phyloP scores from a whole-genome alignment of 208 protist species.

The Acanthamoeba triangularis region DNA sequence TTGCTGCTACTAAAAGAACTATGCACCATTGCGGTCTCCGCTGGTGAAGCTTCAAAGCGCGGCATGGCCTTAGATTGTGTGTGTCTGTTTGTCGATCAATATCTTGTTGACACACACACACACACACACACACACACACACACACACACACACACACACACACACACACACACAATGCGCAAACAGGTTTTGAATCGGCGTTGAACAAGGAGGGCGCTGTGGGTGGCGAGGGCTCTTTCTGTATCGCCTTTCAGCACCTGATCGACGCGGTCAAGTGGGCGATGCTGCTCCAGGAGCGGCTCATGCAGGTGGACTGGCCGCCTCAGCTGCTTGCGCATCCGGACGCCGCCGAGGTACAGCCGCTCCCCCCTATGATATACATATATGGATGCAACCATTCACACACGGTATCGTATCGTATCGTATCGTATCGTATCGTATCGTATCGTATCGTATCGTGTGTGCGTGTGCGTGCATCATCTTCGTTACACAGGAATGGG shows the following conservation, averaged over 20 bases:
- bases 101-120: too few species aligned
- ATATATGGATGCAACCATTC: too few species aligned
- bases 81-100: not conserved
- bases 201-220: not conserved
- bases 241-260: conserved; percentile 72
- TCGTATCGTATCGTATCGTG: not conserved
- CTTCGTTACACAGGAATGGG: not conserved
- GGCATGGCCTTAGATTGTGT: too few species aligned
- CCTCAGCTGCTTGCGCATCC: not conserved
- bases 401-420: too few species aligned
- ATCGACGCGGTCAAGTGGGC: conserved; percentile 54
- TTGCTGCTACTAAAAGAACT: too few species aligned
- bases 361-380: not conserved
- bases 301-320: conserved; percentile 4
- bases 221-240: conserved; percentile 71
- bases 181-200: not conserved
- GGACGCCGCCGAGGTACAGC: not conserved
- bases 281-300: conserved; percentile 17
- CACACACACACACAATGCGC: too few species aligned
- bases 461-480: not conserved
- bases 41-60: too few species aligned
- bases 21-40: too few species aligned
- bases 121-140: too few species aligned
- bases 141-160: too few species aligned
- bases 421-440: too few species aligned